Conservation (phyloP, 495 filamentous ascomycete species). For the Chaetomium cochliodes region DNA sequence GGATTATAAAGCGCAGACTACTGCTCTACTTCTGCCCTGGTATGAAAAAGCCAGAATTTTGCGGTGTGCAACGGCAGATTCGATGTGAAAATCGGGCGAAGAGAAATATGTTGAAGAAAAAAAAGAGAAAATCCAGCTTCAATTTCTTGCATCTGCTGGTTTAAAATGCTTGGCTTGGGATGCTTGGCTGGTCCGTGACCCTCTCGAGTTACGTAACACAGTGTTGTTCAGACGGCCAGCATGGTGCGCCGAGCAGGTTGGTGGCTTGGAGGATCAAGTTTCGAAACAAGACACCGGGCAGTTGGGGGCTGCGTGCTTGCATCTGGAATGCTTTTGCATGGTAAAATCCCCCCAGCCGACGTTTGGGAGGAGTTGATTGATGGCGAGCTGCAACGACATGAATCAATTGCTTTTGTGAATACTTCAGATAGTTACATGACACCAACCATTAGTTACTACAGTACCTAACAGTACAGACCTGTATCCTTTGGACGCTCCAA, state of each 20-base stretch:
- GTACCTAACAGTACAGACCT: no score
- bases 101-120: conserved; percentile 29
- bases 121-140: conserved; percentile 21
- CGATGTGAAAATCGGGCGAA: conserved; percentile 17
- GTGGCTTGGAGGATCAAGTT: background rate
- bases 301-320: background rate
- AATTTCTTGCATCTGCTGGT: background rate
- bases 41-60: conserved; percentile 30
- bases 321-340: background rate
- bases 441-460: no score
- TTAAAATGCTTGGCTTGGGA: conserved; percentile 2
- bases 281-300: conserved; percentile 9
- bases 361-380: no score
- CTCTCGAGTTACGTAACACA: conserved; percentile 4
- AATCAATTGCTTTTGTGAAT: no score
- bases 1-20: conserved; percentile 40
- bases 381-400: no score
- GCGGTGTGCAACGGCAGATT: conserved; percentile 22
- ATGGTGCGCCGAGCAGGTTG: background rate
- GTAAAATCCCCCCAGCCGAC: no score
- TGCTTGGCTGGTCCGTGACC: background rate
- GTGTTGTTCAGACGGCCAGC: background rate
- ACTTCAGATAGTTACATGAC: no score
- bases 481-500: no score
- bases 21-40: conserved; percentile 38